Base-by-base conservation (phyloP, 164 flowering plant genomes). In the Macadamia tetraphylla region DNA sequence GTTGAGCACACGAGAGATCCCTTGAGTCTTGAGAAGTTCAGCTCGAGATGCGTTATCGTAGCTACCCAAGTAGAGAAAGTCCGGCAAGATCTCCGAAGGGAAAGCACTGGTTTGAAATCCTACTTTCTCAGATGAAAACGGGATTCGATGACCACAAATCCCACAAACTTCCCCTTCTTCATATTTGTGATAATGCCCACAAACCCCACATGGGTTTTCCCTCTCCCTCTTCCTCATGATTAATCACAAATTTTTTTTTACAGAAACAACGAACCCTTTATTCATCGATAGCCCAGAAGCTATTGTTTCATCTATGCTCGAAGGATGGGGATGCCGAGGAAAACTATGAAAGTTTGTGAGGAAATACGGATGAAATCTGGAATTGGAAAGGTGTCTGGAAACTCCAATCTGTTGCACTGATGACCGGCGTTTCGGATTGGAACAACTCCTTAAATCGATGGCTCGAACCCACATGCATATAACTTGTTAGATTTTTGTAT, bases 131-230 rank as follows among this genome's bases (percentile, higher is more conserved):
- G 83, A 46, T 0, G 78, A 49, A 0, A 32, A 82, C 15, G 90
- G 85, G 67, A 84, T 73, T 9, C 96, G 87, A 70, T 91, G 98
- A 62, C 98, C 98, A 62, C 98, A 94, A 69, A 88, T 72, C 63
- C 91, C 92, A 69, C 98, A 94, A 42, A 87, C 85, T 72, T 92
- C 97, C 0, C 97, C 98, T 76, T 87, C 92, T 67, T 92, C 97
- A 71, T 87, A 90, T 74, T 94, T 90, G 89, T 94, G 98, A 79
- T 92, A 94, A 79, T 94, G 98, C 61, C 98, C 97, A 72, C 98
- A 94, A 62, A 94, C 82, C 65, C 81, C 90, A 67, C 98, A 94
- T 1, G 98, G 98, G 77, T 94, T 90, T 67, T 94, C 98, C 64
- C 98, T 81, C 81, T 90, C 98, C 76, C 98, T 83, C 81, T 94